phyloP scores from a whole-genome alignment of 192 early-diverging fungal genomes.

The Coemansia erecta region DNA sequence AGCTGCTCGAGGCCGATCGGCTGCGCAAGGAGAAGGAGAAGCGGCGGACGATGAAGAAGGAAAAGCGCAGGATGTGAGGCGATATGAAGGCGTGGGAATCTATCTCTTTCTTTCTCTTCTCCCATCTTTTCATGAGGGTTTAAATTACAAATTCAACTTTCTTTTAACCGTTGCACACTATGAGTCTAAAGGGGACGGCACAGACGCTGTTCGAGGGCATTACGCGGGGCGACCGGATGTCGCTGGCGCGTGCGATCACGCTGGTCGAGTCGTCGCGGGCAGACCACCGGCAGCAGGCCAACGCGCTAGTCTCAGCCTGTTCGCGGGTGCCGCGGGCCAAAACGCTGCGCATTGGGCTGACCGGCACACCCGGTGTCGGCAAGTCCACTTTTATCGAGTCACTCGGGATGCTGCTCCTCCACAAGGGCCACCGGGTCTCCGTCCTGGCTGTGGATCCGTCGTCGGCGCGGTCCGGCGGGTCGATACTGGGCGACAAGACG shows the following conservation, averaged over 20 bases:
- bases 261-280: slow-evolving; percentile 66
- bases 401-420: slow-evolving; percentile 73
- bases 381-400: slow-evolving; percentile 86
- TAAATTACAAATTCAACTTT: no score
- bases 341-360: slow-evolving; percentile 74
- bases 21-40: slow-evolving; percentile 33
- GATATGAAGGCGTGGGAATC: slow-evolving; percentile 1
- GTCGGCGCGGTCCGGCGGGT: slow-evolving; percentile 74
- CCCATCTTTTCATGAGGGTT: neutral
- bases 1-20: slow-evolving; percentile 21
- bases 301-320: slow-evolving; percentile 60
- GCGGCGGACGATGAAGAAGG: slow-evolving; percentile 38
- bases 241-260: slow-evolving; percentile 39
- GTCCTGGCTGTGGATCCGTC: slow-evolving; percentile 86
- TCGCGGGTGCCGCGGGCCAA: slow-evolving; percentile 31
- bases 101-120: neutral
- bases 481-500: slow-evolving; percentile 84
- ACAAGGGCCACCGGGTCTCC: slow-evolving; percentile 66
- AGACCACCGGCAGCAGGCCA: slow-evolving; percentile 62
- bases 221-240: slow-evolving; percentile 22
- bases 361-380: slow-evolving; percentile 78
- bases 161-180: neutral
- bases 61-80: slow-evolving; percentile 41
- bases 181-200: slow-evolving; percentile 1
- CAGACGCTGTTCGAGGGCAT: slow-evolving; percentile 31